Evolutionary conservation across 768 basidiomycete genomes (phyloP), one percentile per base, ranked within the genome.

Genomic region (Boletellus ananiceps): DNA sequence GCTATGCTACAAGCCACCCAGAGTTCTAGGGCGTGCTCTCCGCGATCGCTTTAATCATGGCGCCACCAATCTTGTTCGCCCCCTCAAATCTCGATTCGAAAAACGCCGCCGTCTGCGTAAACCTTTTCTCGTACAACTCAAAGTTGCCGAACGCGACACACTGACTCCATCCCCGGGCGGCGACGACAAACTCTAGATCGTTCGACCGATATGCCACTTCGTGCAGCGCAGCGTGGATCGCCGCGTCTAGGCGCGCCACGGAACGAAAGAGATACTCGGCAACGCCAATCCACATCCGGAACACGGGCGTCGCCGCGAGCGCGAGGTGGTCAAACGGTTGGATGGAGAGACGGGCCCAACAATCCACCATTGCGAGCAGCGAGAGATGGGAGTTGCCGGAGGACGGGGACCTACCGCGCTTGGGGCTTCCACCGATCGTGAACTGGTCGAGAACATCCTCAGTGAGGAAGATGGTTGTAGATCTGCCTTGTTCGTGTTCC

Each of bases 341-440:
- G 62, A 96, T 93, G 0, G 75, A 72, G 44, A 98, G 81, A 44
- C 80, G 79, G 8, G 90, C 86, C 96, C 96, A 99, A 60, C 90
- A 94, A 69, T 99, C 96, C 16, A 97, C 96, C 93, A 99, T 98
- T 14, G 94, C 93, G 41, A 98, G 81, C 8, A 99, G 77, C 8
- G 91, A 85, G 47, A 98, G 81, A 65, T 99, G 95, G 1, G 92
- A 94, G 65, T 98, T 97, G 8, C 47, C 52, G 4, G 49, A 47
- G 18, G 51, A 46, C 14, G 51, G 45, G 38, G 59, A 44, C 44
- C 49, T 23, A 5, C 37, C 36, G 29, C 25, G 54, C 19, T 47
- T 57, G 35, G 18, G 62, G 56, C 42, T 52, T 21, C 73, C 74
- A 0, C 88, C 89, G 16, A 97, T 77, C 46, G 88, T 88, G 65